Percentiles rank a stretch among this genome's conserved stretches.
Conservation (phyloP, 768 basidiomycete species). For the Glaciozyma antarctica region DNA sequence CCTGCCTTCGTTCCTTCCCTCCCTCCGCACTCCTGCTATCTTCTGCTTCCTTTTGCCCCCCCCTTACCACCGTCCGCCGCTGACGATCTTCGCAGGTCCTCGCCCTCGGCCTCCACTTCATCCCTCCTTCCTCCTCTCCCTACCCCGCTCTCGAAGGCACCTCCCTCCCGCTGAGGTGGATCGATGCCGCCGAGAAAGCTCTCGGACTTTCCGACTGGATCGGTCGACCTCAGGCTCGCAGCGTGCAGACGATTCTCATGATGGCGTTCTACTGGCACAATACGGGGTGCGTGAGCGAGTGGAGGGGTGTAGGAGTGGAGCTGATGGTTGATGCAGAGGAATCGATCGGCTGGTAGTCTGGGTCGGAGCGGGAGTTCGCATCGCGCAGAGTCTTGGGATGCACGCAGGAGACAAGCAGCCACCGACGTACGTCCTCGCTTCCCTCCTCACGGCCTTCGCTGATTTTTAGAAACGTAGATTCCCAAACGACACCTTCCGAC, state of each 20-base stretch:
- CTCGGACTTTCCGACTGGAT: background rate
- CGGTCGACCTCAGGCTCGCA: background rate
- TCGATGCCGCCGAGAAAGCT: background rate
- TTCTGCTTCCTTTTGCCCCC: no score
- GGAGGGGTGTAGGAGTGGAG: background rate
- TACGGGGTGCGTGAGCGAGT: background rate
- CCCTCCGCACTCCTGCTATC: no score
- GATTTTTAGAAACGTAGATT: background rate
- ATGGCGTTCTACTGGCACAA: background rate
- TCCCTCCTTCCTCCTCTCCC: background rate
- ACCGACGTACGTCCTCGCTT: background rate
- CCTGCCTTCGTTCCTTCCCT: no score
- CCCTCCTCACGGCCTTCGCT: background rate
- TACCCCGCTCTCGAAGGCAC: background rate
- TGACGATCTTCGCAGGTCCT: background rate
- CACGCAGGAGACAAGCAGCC: background rate
- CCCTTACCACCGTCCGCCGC: background rate
- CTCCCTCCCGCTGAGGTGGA: background rate
- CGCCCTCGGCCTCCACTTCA: background rate
- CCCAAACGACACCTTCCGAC: background rate
- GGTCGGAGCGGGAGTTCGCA: background rate
- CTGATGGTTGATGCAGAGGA: background rate
- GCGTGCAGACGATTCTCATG: background rate
- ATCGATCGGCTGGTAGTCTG: background rate
- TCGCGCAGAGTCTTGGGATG: background rate